Percentiles rank a stretch among this genome's conserved stretches.
Evolutionary conservation across 208 protist species (phyloP).

Genomic region (Porcisia deanei): DNA sequence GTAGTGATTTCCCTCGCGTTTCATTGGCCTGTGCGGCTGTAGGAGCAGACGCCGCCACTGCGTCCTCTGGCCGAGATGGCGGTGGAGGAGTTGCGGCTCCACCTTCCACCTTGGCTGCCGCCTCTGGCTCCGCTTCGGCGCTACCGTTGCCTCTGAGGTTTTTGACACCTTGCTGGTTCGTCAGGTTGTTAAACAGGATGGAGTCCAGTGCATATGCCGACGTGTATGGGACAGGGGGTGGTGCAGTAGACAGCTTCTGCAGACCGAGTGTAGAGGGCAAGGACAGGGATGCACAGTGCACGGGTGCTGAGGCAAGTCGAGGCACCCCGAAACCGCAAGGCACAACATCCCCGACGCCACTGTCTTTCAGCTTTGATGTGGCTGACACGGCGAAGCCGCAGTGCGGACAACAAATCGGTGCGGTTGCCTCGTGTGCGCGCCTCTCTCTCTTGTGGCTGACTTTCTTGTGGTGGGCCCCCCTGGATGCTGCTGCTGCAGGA

Average conservation of each 20-base stretch:
- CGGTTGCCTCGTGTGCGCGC: not conserved
- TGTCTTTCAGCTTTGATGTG: not conserved
- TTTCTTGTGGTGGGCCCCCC: not conserved
- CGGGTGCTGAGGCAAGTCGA: not conserved
- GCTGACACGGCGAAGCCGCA: not conserved
- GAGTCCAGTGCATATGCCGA: conserved; percentile 7
- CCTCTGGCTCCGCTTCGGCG: not conserved
- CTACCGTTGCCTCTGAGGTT: not conserved
- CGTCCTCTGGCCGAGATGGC: not conserved
- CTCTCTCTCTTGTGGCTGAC: not conserved
- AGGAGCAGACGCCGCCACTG: not conserved
- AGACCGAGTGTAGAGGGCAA: not conserved
- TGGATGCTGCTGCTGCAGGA: conserved; percentile 1
- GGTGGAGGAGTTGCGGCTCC: not conserved
- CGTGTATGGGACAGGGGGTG: conserved; percentile 1
- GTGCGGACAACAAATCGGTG: not conserved
- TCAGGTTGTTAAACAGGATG: not conserved
- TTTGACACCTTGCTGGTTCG: not conserved
- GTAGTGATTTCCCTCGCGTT: not conserved
- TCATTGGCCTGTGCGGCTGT: not conserved
- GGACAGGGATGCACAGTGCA: not conserved
- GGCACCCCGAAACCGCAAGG: not conserved
- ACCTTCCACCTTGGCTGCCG: not conserved
- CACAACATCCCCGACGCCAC: not conserved
- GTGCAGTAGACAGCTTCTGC: not conserved